These are phyloP conservation scores for Sanghuangporus sanghuang DNA, from an alignment of 1,284 basidiomycete species.

Conservation along the genomic window DNA sequence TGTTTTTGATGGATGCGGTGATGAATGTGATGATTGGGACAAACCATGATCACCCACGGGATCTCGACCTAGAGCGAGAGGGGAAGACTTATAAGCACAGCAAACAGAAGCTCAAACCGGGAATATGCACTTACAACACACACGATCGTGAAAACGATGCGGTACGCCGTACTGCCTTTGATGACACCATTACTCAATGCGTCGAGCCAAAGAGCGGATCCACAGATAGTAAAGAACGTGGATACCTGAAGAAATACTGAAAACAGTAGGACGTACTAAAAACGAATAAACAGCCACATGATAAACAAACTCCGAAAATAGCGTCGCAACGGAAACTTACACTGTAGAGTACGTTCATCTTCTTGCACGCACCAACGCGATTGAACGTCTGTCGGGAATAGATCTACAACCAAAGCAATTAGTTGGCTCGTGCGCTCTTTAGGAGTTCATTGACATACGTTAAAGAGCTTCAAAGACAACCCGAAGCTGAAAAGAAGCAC, in stretches of 20 bases:
- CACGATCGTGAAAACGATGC: constrained; percentile 19
- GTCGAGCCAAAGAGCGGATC: constrained; percentile 24
- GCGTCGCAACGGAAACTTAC: not conserved
- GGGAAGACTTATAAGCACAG: not conserved
- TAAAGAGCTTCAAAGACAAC: constrained; percentile 14
- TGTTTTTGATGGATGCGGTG: not conserved
- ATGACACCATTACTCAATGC: constrained; percentile 18
- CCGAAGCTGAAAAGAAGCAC: not conserved
- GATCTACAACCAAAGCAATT: constrained; percentile 3
- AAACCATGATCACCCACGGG: constrained; percentile 18
- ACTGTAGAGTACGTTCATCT: constrained; percentile 18
- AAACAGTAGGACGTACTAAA: constrained; percentile 21
- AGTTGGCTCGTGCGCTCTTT: not conserved
- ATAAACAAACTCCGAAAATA: not conserved
- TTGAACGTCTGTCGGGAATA: constrained; percentile 22
- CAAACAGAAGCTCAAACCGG: not conserved
- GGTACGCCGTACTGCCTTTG: constrained; percentile 13
- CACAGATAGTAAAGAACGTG: constrained; percentile 24
- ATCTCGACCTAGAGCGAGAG: constrained; percentile 6
- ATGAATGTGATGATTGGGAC: not conserved
- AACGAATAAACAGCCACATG: not conserved
- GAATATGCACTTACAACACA: constrained; percentile 14
- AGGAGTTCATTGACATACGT: constrained; percentile 1
- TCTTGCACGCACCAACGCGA: constrained; percentile 21
- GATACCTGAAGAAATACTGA: constrained; percentile 24